Evolutionary conservation across 2,329 filamentous ascomycete species (phyloP).

Genomic region (Aspergillus ochraceoroseus): DNA sequence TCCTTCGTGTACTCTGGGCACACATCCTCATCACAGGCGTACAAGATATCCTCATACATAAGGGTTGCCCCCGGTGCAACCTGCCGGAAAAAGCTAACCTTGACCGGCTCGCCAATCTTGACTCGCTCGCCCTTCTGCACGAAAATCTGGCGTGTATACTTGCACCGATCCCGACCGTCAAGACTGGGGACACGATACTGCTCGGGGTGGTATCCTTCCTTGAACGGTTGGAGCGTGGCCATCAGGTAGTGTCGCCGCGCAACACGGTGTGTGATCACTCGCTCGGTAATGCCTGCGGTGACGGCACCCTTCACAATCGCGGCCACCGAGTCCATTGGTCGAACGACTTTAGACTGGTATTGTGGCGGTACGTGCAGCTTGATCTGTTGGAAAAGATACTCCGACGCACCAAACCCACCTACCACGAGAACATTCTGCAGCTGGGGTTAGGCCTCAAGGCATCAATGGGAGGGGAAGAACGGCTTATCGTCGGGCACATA

Average conservation of each 20-base stretch:
- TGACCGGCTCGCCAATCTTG: conserved; percentile 98
- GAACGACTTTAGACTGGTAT: conserved; percentile 96
- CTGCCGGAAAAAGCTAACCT: conserved; percentile 97
- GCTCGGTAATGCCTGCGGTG: conserved; percentile 94
- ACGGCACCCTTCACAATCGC: conserved; percentile 98
- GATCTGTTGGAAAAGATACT: conserved; percentile 99
- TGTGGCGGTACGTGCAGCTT: conserved; percentile 96
- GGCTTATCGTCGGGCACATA: conserved; percentile 34
- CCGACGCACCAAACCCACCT: conserved; percentile 94
- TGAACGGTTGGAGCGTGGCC: conserved; percentile 97
- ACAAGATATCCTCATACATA: conserved; percentile 98
- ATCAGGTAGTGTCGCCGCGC: conserved; percentile 97
- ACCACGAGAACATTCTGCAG: conserved; percentile 83
- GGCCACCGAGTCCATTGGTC: conserved; percentile 97
- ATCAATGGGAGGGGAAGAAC: background rate
- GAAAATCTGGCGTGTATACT: conserved; percentile 97
- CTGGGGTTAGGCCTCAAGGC: conserved; percentile 19
- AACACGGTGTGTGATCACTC: conserved; percentile 93
- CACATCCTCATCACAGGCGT: conserved; percentile 95
- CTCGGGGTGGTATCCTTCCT: conserved; percentile 96
- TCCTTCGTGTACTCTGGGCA: conserved; percentile 99
- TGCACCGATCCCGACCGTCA: conserved; percentile 96
- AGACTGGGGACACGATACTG: conserved; percentile 95
- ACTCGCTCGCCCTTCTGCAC: conserved; percentile 98
- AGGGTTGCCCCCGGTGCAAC: conserved; percentile 94